Conservation (phyloP, 257 asterid genomes). For the Ophiorrhiza pumila region DNA sequence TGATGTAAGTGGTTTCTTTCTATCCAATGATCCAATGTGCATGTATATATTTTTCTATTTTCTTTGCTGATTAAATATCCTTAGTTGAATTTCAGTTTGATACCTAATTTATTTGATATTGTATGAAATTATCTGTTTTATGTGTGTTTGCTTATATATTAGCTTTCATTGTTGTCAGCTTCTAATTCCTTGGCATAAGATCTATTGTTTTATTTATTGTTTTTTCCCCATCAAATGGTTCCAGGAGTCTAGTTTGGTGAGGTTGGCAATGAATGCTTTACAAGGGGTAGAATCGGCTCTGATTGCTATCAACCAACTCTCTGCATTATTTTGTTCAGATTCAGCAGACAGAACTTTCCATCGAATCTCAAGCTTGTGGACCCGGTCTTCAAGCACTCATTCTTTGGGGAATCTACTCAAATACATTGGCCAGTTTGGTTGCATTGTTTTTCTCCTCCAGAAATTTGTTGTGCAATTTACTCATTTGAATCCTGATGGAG, state of each 20-base stretch:
- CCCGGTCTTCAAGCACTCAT: constrained; percentile 68
- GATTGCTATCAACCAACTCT: constrained; percentile 58
- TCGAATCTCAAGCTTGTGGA: constrained; percentile 75
- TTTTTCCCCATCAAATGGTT: constrained; percentile 8
- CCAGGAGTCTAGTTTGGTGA: constrained; percentile 90
- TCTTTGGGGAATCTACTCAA: constrained; percentile 73
- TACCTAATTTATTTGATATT: background rate
- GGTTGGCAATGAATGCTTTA: constrained; percentile 82
- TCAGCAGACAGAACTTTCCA: constrained; percentile 84
- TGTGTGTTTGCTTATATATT: background rate
- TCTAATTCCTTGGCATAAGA: no score
- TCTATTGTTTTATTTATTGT: background rate
- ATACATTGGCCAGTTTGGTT: constrained; percentile 79
- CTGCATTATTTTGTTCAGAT: constrained; percentile 50
- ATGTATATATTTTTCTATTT: background rate
- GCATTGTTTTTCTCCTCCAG: constrained; percentile 62
- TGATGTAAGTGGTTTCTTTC: background rate
- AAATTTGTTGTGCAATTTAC: constrained; percentile 64
- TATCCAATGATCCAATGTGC: no score
- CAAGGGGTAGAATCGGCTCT: constrained; percentile 87
- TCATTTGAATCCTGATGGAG: constrained; percentile 37
- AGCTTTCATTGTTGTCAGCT: no score
- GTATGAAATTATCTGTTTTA: background rate
- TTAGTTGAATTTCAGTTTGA: background rate
- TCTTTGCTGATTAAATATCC: background rate